phyloP scores from a whole-genome alignment of 2,329 filamentous ascomycete genomes.

The Hypoxylon sp. region DNA sequence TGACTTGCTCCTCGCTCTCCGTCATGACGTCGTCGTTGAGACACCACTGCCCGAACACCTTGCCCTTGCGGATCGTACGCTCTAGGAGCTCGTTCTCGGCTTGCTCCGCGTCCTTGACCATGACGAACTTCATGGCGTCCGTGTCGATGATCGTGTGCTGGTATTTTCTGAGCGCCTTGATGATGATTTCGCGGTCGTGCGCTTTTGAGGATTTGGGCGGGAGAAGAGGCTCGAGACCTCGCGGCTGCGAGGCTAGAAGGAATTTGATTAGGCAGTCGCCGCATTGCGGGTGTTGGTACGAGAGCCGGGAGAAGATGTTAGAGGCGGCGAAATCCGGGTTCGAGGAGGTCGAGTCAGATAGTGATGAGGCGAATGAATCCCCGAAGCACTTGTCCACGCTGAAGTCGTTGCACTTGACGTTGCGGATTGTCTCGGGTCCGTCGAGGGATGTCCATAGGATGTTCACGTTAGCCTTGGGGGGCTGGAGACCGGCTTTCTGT shows the following conservation, averaged over 20 bases:
- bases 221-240: conserved; percentile 57
- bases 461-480: conserved; percentile 59
- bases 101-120: conserved; percentile 62
- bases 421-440: conserved; percentile 58
- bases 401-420: conserved; percentile 59
- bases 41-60: conserved; percentile 58
- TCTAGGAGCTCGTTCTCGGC: conserved; percentile 57
- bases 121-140: conserved; percentile 59
- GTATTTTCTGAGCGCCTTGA: conserved; percentile 59
- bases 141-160: conserved; percentile 59
- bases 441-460: conserved; percentile 60
- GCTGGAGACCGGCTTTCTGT: conserved; percentile 57
- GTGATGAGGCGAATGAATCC: conserved; percentile 58
- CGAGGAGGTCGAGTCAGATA: conserved; percentile 54
- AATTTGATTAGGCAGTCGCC: conserved; percentile 61
- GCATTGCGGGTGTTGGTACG: conserved; percentile 57
- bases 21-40: conserved; percentile 61
- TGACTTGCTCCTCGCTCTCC: conserved; percentile 54
- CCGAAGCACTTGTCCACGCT: conserved; percentile 59
- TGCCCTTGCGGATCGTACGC: conserved; percentile 55
- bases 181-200: conserved; percentile 54
- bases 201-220: conserved; percentile 53
- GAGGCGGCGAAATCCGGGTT: conserved; percentile 58
- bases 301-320: conserved; percentile 57
- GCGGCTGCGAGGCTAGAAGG: conserved; percentile 54